Base-by-base conservation (phyloP, 2,329 filamentous ascomycete genomes). In the Penicillium sp. region DNA sequence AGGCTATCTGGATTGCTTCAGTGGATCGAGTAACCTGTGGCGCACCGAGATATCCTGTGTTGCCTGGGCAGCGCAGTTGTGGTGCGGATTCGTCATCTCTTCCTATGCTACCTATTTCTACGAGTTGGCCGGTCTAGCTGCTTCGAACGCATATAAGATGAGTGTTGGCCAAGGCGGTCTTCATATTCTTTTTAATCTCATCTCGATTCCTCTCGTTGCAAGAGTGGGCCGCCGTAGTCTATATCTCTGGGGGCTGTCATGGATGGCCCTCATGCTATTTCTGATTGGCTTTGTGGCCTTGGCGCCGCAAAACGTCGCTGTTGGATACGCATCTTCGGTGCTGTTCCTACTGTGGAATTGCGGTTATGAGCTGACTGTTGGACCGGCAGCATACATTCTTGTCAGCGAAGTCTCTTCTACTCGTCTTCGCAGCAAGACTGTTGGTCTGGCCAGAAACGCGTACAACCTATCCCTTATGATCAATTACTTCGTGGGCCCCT, bases 101-200 rank as follows among this genome's bases (percentile, higher is more conserved):
- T 77, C 75, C 58, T 71, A 72, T 11, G 91, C 78, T 81, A 77
- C 73, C 2, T 80, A 79, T 64, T 80, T 79, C 68, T 79, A 79
- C 65, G 65, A 77, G 55, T 72, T 64, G n/a, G 64, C 66, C n/a
- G 67, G 67, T 5, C 59, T 75, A 5, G 59, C 63, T 7, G 62
- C 65, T 3, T 62, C 64, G 11, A 57, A 69, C 14, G 67, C 73
- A 12, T 74, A 74, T 52, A 63, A 69, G 11, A 64, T 72, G n/a
- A 70, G 70, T 14, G 66, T 74, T 1, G 70, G 70, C 9, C 66
- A 71, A 23, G 72, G 67, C 3, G 70, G 66, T 6, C 70, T 67
- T 56, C 71, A 70, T 26, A 64, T 75, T 4, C 57, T 71, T 18
- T 73, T 70, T 43, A 71, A 68, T 48, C 61, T 71, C 16, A 56